These are phyloP conservation scores for Eruca vesicaria DNA, from an alignment of 441 rosid species.

Conservation along the genomic window DNA sequence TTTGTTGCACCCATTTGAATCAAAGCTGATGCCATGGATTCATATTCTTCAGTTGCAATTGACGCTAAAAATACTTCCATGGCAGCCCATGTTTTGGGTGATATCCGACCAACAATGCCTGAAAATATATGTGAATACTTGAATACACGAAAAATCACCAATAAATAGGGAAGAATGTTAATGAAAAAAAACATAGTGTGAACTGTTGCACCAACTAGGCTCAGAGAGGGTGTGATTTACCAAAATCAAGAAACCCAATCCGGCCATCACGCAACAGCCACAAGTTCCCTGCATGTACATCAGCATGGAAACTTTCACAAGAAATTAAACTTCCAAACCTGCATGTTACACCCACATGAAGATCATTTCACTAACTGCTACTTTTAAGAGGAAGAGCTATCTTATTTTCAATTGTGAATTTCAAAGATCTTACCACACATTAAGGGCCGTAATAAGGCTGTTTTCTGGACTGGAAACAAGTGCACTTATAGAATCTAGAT, in stretches of 20 bases:
- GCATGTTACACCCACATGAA: constrained; percentile 18
- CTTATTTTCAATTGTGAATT: neutral
- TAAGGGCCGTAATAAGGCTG: constrained; percentile 94
- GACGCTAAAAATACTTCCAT: constrained; percentile 91
- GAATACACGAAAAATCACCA: constrained; percentile 19
- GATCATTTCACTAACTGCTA: neutral
- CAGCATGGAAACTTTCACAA: constrained; percentile 97
- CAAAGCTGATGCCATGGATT: constrained; percentile 93
- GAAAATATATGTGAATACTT: constrained; percentile 21
- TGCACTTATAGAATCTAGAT: constrained; percentile 88
- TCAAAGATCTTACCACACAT: constrained; percentile 70
- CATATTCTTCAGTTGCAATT: constrained; percentile 81
- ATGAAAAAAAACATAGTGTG: neutral
- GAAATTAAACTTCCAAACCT: constrained; percentile 99
- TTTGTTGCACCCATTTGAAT: constrained; percentile 98
- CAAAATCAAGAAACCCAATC: constrained; percentile 98
- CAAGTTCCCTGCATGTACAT: constrained; percentile 98
- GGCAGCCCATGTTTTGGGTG: constrained; percentile 95
- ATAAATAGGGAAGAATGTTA: neutral
- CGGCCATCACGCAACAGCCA: constrained; percentile 98
- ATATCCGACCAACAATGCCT: constrained; percentile 99
- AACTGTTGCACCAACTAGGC: constrained; percentile 9
- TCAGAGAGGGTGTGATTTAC: constrained; percentile 40
- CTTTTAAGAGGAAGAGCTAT: neutral
- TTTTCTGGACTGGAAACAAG: constrained; percentile 87